Percentiles rank a stretch among this genome's conserved stretches.
Conservation (phyloP, 1,284 basidiomycete genomes). For the Inonotus obliquus region DNA sequence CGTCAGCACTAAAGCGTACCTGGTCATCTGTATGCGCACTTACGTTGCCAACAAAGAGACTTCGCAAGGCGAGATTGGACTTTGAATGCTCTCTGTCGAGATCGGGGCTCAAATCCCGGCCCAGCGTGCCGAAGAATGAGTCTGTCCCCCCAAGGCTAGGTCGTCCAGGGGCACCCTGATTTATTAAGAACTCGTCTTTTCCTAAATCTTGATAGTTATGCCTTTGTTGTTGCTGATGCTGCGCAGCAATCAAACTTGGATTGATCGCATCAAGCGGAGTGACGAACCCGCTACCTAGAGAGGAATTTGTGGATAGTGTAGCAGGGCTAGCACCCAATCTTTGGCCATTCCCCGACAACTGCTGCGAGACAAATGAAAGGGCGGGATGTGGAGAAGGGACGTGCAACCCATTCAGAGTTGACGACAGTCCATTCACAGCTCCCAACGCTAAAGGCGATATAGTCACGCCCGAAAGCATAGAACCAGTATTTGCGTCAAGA, state of each 20-base stretch:
- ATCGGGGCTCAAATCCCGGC: neutral
- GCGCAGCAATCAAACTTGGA: neutral
- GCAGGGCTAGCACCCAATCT: neutral
- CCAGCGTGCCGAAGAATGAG: neutral
- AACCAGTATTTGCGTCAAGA: slow-evolving; percentile 14
- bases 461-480: neutral
- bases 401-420: slow-evolving; percentile 2
- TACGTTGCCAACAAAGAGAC: slow-evolving; percentile 71
- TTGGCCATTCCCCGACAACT: slow-evolving; percentile 1
- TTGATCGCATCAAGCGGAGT: neutral
- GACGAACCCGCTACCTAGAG: neutral
- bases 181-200: neutral
- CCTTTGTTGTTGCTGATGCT: slow-evolving; percentile 8
- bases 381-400: slow-evolving; percentile 12
- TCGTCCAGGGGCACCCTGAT: neutral
- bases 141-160: neutral
- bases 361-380: slow-evolving; percentile 1
- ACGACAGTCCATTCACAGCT: neutral
- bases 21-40: slow-evolving; percentile 25
- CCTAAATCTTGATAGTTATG: slow-evolving; percentile 3
- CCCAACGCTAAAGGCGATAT: slow-evolving; percentile 1
- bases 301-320: neutral
- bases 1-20: neutral
- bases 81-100: slow-evolving; percentile 7
- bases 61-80: slow-evolving; percentile 35